Evolutionary conservation across 1,139 yeast genomes (phyloP).

Genomic region (Pichia inconspicua): DNA sequence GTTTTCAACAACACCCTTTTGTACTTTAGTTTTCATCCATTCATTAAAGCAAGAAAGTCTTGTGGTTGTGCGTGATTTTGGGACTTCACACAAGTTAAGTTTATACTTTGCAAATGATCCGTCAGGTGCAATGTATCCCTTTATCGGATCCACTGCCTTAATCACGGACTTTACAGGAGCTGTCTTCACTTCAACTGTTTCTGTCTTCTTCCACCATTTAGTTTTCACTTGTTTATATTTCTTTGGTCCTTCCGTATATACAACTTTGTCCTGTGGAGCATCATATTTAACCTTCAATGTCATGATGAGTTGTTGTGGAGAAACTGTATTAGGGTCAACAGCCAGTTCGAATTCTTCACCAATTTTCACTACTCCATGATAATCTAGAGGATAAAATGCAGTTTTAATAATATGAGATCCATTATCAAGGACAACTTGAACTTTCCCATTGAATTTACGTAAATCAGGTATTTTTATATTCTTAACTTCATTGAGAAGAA

Average conservation of each 20-base stretch:
- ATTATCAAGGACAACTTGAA: slow-evolving; percentile 73
- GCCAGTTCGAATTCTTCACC: slow-evolving; percentile 82
- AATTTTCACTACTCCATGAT: slow-evolving; percentile 34
- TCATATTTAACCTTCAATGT: slow-evolving; percentile 64
- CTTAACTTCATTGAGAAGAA: slow-evolving; percentile 54
- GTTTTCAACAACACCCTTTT: not conserved
- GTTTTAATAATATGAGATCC: slow-evolving; percentile 84
- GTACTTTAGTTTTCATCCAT: slow-evolving; percentile 48
- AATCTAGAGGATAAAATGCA: slow-evolving; percentile 43
- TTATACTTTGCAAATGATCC: slow-evolving; percentile 73
- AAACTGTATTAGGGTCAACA: slow-evolving; percentile 33
- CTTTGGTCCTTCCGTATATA: slow-evolving; percentile 23
- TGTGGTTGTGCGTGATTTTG: not conserved
- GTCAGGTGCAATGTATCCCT: slow-evolving; percentile 58
- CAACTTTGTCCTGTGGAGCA: slow-evolving; percentile 46
- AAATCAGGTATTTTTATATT: slow-evolving; percentile 54
- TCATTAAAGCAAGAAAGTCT: slow-evolving; percentile 62
- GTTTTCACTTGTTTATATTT: slow-evolving; percentile 35
- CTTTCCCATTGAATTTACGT: slow-evolving; percentile 48
- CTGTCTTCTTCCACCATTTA: slow-evolving; percentile 43
- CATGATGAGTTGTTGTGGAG: slow-evolving; percentile 45
- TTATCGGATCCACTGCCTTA: slow-evolving; percentile 34
- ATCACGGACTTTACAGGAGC: not conserved
- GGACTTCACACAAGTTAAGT: not conserved
- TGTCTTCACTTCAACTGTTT: slow-evolving; percentile 33